Evolutionary conservation across 768 basidiomycete genomes (phyloP), one percentile per base, ranked within the genome.

Genomic region (Mycena chlorophos): DNA sequence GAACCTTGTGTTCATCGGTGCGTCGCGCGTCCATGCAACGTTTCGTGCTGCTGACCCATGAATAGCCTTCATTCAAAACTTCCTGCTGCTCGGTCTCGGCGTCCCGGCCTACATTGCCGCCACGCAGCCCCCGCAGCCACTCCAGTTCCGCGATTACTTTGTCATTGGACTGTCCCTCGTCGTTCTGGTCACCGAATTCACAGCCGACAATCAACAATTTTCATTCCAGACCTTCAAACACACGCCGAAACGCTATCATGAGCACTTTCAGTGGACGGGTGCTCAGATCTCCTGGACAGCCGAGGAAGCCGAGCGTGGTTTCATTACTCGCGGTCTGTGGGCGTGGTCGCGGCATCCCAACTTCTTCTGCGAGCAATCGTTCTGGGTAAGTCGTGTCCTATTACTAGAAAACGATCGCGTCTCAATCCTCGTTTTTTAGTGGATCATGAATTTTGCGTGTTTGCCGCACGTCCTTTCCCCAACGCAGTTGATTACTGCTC

Each of bases 161-260:
- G 81, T 97, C 27, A 78, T 83, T 5, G 62, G 69, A 0, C 66
- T 87, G 3, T 85, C 87, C 2, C 70, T 96, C 8, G 52, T 78
- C 16, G 72, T 83, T 16, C 69, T 96, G 42, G 77, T 73, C 1
- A 59, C 85, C 30, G 95, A 98, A 67, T 93, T 91, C 72, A 84
- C 81, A 1, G 82, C 95, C 3, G 96, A 98, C 69, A 94, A 95
- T 62, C 91, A 94, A 68, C 96, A 98, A 64, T 94, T 83, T 69
- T 83, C 88, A 3, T 96, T 79, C 71, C 90, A 92, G 60, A 81
- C 81, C 0, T 89, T 85, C 71, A 98, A 98, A 69, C 83, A 84
- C 56, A 68, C 68, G 4, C 69, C 71, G 12, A 63, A 72, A 48
- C 65, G 68, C 20, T 81, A 80, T 55, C 74, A 79, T 59, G 67